These are phyloP conservation scores for Tricharina praecox DNA, from an alignment of 495 filamentous ascomycete genomes.

Conservation along the genomic window DNA sequence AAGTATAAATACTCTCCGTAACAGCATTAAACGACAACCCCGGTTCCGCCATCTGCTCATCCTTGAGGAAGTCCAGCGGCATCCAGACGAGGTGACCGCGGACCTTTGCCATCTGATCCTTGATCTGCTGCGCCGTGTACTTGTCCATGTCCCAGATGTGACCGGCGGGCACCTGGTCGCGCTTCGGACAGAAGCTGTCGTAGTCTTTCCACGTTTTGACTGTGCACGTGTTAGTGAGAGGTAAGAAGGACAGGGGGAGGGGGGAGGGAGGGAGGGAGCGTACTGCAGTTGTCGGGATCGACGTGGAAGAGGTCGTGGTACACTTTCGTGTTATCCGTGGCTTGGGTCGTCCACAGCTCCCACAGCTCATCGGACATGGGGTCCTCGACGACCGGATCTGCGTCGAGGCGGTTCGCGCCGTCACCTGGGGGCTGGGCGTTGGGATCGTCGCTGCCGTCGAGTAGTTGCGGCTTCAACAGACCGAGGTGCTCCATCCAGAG, in stretches of 20 bases:
- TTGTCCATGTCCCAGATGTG: constrained; percentile 60
- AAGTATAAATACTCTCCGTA: constrained; percentile 52
- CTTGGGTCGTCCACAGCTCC: constrained; percentile 63
- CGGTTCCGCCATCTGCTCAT: constrained; percentile 80
- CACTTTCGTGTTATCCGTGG: constrained; percentile 63
- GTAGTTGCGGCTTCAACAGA: constrained; percentile 53
- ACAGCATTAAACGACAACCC: constrained; percentile 57
- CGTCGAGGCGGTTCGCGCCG: constrained; percentile 49
- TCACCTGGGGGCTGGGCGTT: constrained; percentile 67
- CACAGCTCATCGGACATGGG: constrained; percentile 79
- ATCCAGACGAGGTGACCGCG: constrained; percentile 92
- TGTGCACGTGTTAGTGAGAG: constrained; percentile 12
- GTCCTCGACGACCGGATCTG: constrained; percentile 47
- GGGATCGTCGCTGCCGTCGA: constrained; percentile 44
- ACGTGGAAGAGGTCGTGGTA: constrained; percentile 81
- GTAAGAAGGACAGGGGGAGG: neutral
- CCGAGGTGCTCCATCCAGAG: constrained; percentile 92
- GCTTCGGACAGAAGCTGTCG: constrained; percentile 49
- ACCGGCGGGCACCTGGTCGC: constrained; percentile 54
- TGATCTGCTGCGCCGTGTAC: constrained; percentile 48
- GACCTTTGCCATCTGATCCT: constrained; percentile 57
- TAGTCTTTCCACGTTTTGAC: constrained; percentile 82
- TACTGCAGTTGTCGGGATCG: constrained; percentile 75
- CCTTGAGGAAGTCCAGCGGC: constrained; percentile 68
- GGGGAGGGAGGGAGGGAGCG: constrained; percentile 7